Base-by-base conservation (phyloP, 1,284 basidiomycete genomes). In the Cutaneotrichosporon sp. region DNA sequence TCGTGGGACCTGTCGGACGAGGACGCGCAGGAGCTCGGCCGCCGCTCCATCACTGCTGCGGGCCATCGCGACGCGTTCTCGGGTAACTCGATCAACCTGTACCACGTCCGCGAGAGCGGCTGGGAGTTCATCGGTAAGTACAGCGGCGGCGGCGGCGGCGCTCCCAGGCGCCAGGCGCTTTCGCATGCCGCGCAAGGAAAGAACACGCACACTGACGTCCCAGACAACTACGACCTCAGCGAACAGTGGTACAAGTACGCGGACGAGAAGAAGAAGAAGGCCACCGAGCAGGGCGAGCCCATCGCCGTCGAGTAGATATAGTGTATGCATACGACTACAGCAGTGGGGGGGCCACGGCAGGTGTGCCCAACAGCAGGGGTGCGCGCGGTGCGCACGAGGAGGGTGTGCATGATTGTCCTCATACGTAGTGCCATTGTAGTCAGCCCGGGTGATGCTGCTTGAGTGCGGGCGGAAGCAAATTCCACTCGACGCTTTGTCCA, bases 11-110 rank as follows among this genome's bases (percentile, higher is more conserved):
- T 99, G 51, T 84, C 86, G 13, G 90, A 92, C 60, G 92, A 86
- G 59, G 96, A 97, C 62, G 96, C 96, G 1, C 87, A 91, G 69
- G 96, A 99, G 70, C 84, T 98, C 33, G 96, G 89, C 12, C 79
- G 91, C 69, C 80, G 94, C 62, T 93, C 90, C 63, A 98, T 99
- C 72, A 93, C 96, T 63, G 96, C 94, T 41, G 96, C 96, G 43
- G 90, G 91, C 55, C 94, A 98, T 74, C 85, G 93, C 60, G 96
- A 98, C 74, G 96, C 94, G 0, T 98, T 89, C 80, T 97, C 94
- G 4, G 96, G 96, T 58, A 96, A 97, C 77, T 87, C 90, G 3
- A 86, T 89, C 77, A 98, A 98, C 77, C 80, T 98, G 30, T 98
- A 90, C 73, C 93, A 97, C 63, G 90, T 98, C 66, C 87, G 90